Evolutionary conservation across 2,329 filamentous ascomycete species (phyloP), one percentile per base, ranked within the genome.

Genomic region (Sclerotinia minor): DNA sequence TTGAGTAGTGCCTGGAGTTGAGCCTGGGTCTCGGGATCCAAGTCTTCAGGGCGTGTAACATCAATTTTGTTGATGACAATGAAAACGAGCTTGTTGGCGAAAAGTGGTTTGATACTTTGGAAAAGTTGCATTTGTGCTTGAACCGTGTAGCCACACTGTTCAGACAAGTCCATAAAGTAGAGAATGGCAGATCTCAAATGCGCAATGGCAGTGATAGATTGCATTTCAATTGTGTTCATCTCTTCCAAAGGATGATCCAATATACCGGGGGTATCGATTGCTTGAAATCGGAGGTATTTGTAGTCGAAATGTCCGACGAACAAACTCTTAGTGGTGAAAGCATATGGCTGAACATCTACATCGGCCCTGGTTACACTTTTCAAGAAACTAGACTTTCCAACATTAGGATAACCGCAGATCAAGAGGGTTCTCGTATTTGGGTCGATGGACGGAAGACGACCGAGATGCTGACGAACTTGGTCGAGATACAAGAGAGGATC

Each of bases 161-260:
- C 94, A 29, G 92, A 96, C 70, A 97, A 83, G 83, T 98, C 94
- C 92, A 98, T 97, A 78, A 98, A 98, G 81, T 98, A 98, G 69
- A 98, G 84, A 72, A 99, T 96, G 67, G 94, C 94, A 53, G 94
- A 96, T 75, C 94, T 88, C 77, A 99, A 84, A 83, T 99, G 96
- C 64, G 95, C 95, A 81, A 99, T 97, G 15, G 96, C 95, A 24
- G 94, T 98, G 74, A 99, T 97, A 70, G 91, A 91, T 83, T 98
- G 95, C 92, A 98, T 98, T 81, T 99, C 95, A 77, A 99, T 99
- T 4, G 95, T 98, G 82, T 97, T 97, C 95, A 98, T 99, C 82
- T 98, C 95, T 81, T 98, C 95, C 11, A 99, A 87, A 47, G 94
- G 94, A 79, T 99, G 95, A 75, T 99, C 95, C 70, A 99, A 83